These are phyloP conservation scores for Jaltomata sinuosa DNA, from an alignment of 257 asterid genomes.

Conservation along the genomic window DNA sequence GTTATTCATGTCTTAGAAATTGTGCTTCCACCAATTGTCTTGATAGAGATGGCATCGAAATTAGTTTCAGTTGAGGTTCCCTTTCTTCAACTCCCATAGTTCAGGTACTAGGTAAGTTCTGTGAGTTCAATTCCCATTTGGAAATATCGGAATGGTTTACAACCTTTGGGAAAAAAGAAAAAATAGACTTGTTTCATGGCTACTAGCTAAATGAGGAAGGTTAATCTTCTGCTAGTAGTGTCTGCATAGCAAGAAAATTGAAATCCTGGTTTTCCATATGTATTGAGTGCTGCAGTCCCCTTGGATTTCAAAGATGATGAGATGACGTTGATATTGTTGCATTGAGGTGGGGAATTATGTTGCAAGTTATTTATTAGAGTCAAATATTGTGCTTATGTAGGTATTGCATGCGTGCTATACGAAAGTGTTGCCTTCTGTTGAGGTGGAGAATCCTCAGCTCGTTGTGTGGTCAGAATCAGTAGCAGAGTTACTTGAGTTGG, in stretches of 20 bases:
- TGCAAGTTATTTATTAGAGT: not conserved
- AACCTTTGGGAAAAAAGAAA: not conserved
- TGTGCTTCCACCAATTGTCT: not conserved
- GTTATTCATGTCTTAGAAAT: not conserved
- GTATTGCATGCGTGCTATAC: conserved; percentile 84
- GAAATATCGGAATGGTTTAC: not conserved
- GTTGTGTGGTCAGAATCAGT: conserved; percentile 90
- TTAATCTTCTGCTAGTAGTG: not conserved
- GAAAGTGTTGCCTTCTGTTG: conserved; percentile 74
- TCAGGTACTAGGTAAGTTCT: not conserved
- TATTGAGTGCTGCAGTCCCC: not conserved
- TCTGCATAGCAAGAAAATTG: not conserved
- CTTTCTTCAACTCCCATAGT: not conserved
- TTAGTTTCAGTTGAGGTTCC: not conserved
- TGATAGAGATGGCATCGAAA: not conserved
- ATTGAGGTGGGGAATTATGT: not conserved
- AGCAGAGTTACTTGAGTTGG: conserved; percentile 73
- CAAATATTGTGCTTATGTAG: conserved; percentile 22
- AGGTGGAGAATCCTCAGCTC: conserved; percentile 87
- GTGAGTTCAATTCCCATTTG: not conserved
- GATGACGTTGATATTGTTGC: not conserved
- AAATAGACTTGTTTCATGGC: not conserved
- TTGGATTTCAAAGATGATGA: not conserved
- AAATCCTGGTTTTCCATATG: not conserved
- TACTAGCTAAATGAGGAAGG: not conserved